These are phyloP conservation scores for Dryas alaskensis DNA, from an alignment of 306 rosid genomes.

Conservation along the genomic window DNA sequence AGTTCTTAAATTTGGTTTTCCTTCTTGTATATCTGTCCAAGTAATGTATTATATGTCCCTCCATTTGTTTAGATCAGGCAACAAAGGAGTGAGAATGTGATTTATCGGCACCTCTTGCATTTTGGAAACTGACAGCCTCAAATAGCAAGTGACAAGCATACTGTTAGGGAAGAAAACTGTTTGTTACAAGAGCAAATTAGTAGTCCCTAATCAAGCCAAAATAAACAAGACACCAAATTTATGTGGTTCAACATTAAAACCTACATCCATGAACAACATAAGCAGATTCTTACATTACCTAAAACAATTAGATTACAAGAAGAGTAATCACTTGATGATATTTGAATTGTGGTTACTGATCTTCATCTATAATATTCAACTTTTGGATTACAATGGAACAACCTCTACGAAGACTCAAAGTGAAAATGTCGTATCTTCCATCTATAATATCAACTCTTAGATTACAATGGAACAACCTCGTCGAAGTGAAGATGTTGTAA, in stretches of 20 bases:
- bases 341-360: background rate
- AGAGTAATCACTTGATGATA: constrained; percentile 2
- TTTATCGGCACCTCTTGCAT: background rate
- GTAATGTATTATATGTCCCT: background rate
- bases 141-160: too few species aligned
- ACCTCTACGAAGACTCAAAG: background rate
- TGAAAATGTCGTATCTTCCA: background rate
- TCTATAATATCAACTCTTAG: background rate
- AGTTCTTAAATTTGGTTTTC: background rate
- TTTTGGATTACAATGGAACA: background rate
- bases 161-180: background rate
- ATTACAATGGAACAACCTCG: background rate
- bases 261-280: background rate
- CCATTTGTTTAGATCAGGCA: too few species aligned
- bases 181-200: background rate
- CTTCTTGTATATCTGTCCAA: background rate
- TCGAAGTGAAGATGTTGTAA: background rate
- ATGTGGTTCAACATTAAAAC: background rate
- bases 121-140: background rate
- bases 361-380: background rate
- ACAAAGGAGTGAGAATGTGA: too few species aligned
- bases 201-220: too few species aligned
- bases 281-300: background rate
- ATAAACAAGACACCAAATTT: background rate
- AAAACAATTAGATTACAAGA: constrained; percentile 1